Base-by-base conservation (phyloP, 2,329 filamentous ascomycete genomes). In the Metarhizium robertsii region DNA sequence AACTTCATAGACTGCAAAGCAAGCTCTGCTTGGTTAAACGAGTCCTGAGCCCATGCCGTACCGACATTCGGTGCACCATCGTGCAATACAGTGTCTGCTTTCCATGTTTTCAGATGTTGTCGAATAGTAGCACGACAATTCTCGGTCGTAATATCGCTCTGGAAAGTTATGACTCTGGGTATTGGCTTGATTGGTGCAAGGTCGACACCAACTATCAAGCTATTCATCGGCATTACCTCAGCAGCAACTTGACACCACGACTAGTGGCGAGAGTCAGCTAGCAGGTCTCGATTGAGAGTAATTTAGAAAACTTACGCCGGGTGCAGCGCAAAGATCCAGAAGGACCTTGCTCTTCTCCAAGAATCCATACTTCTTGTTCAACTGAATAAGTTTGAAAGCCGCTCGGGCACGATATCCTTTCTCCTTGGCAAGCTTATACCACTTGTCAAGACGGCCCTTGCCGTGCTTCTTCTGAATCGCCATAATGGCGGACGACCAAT, bases 351-450 rank as follows among this genome's bases (percentile, higher is more conserved):
- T 95, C 79, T 95, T 92, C 73, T 97, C 91, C 64, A 99, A 78
- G 73, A 99, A 99, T 63, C 90, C 89, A 87, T 95, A 99, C 71
- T 96, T 97, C 75, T 97, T 96, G 77, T 99, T 99, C 65, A 99
- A 78, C 72, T 99, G 92, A 63, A 99, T 92, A 64, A 99, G 76
- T 76, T 99, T 99, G 81, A 97, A 97, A 55, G 94, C 92, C 64
- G 94, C 92, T 80, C 94, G 84, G 59, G 94, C 92, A 66, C 94
- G 82, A 70, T 96, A 99, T 60, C 94, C 94, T 73, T 96, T 97
- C 72, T 99, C 94, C 74, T 99, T 99, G 59, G 94, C 94, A 66
- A 97, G 85, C 70, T 92, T 92, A 75, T 97, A 99, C 90, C 92
- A 97, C 75, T 97, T 96, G 75, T 99, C 94, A 67, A 96, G 80